Conservation (phyloP, 2,329 filamentous ascomycete species). For the Zymoseptoria ardabiliae region DNA sequence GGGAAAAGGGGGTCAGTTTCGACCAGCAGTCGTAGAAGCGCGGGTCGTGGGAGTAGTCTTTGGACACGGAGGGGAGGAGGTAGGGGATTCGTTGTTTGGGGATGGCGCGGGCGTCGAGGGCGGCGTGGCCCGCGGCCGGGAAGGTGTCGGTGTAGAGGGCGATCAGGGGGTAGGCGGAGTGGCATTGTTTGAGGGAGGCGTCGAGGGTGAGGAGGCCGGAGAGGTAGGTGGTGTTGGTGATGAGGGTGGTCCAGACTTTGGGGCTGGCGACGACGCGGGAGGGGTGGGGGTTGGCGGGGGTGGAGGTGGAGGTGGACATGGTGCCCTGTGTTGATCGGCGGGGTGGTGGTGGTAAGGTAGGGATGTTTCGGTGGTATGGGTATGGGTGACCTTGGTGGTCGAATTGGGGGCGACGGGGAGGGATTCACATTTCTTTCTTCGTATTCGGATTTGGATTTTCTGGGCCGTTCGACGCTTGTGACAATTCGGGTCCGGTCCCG, state of each 20-base stretch:
- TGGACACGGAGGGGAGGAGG: slow-evolving; percentile 57
- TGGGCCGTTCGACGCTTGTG: background rate
- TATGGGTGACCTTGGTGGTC: slow-evolving; percentile 9
- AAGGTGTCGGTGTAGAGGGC: slow-evolving; percentile 77
- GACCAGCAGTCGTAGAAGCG: slow-evolving; percentile 89
- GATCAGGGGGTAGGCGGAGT: slow-evolving; percentile 68
- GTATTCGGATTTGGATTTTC: too few species aligned
- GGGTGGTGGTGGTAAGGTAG: too few species aligned
- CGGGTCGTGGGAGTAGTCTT: slow-evolving; percentile 67
- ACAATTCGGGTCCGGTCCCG: background rate
- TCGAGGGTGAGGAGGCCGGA: slow-evolving; percentile 75
- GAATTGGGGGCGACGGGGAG: too few species aligned
- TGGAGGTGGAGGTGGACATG: too few species aligned
- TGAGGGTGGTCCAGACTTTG: slow-evolving; percentile 77
- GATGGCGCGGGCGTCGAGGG: slow-evolving; percentile 63
- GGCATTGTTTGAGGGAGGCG: slow-evolving; percentile 60
- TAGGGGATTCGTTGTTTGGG: slow-evolving; percentile 63
- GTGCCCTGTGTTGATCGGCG: too few species aligned
- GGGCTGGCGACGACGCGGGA: slow-evolving; percentile 27
- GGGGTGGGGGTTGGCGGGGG: slow-evolving; percentile 19
- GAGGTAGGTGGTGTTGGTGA: slow-evolving; percentile 78
- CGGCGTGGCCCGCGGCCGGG: slow-evolving; percentile 58
- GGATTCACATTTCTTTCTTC: too few species aligned
- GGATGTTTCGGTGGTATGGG: too few species aligned
- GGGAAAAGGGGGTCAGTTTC: slow-evolving; percentile 72